Base-by-base conservation (phyloP, 2,329 filamentous ascomycete species). In the Colletotrichum costaricense region DNA sequence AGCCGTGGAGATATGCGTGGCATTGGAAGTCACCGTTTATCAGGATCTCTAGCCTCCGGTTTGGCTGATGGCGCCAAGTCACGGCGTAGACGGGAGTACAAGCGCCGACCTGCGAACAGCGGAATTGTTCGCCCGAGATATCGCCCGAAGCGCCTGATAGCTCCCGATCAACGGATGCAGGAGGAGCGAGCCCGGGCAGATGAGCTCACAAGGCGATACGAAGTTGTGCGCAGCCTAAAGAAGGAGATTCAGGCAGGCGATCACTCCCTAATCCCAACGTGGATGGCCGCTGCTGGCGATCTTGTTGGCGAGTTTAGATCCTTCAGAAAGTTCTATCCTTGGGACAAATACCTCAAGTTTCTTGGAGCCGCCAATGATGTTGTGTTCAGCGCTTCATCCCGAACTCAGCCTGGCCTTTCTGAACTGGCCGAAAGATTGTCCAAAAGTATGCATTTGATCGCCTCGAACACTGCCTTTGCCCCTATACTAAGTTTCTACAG, bases 281-380 rank as follows among this genome's bases (percentile, higher is more conserved):
- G 91, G 88, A 90, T 92, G 87, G 81, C 83, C 28, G 89, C 88
- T 5, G 90, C 90, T 0, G 86, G 86, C 77, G 86, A 88, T 64
- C 85, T 93, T 8, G 86, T 92, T 11, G 88, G 92, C 71, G 91
- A 93, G 73, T 93, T 93, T 78, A 85, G 90, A 74, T 89, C 89
- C 0, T 88, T 90, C 75, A 91, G 90, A 77, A 86, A 88, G 62
- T 92, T 93, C 76, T 93, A 92, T 76, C 87, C 89, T 1, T 92
- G 90, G 90, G 91, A 93, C 72, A 91, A 90, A 78, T 92, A 91
- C 76, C 83, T 92, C 62, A 85, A 86, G 69, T 91, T 91, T 78
- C 81, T 91, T 75, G 86, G 90, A n/a, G 74, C 73, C 35, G 73
- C 66, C 38, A 74, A 76, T 26, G 73, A 75, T 12, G 67, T 76